Base-by-base conservation (phyloP, 148 eudicot species). In the Limonium bicolor region DNA sequence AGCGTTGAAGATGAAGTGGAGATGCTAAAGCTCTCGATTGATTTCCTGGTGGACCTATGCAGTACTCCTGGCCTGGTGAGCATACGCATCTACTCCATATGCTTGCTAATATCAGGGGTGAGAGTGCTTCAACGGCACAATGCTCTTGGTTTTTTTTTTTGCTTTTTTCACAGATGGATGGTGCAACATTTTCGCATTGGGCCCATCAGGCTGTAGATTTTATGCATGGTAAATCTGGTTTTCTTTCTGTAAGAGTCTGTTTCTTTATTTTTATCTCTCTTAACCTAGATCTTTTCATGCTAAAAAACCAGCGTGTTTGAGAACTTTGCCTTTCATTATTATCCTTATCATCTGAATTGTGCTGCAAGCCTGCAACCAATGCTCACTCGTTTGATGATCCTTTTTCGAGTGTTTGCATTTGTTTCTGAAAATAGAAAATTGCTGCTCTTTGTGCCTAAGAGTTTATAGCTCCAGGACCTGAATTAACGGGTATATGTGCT, bases 21-120 rank as follows among this genome's bases (percentile, higher is more conserved):
- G 47, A 77, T 72, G 63, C 82, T 90, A 48, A 70, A 73, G 56
- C 61, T 80, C 27, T 68, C 97, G 2, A 80, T 68, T 61, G 93
- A 84, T 64, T 90, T 84, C 68, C 95, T 90, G 0, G 87, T 73
- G 69, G 87, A 84, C 64, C 78, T 84, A 53, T 90, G 95, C 51
- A 80, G 67, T 41, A 55, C 67, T 15, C 47, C 66, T 46, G 47
- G 47, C 40, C 56, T 75, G 60, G 64, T 56, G 24, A 65, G 73
- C 28, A 64, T 68, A 34, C 40, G 65, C 53, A 22, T 14, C 32
- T 55, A 27, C 15, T 35, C 9, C 25, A 34, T 17, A 7, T 15
- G 47, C 17, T 50, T 34, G 32, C 23, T 36, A 31, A 21, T 50
- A 5, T 28, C 11, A 14, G 19, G 19, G 24, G 29, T 17, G 5